Evolutionary conservation across 1,284 basidiomycete species (phyloP), one percentile per base, ranked within the genome.

Genomic region (Fereydounia khargensis): DNA sequence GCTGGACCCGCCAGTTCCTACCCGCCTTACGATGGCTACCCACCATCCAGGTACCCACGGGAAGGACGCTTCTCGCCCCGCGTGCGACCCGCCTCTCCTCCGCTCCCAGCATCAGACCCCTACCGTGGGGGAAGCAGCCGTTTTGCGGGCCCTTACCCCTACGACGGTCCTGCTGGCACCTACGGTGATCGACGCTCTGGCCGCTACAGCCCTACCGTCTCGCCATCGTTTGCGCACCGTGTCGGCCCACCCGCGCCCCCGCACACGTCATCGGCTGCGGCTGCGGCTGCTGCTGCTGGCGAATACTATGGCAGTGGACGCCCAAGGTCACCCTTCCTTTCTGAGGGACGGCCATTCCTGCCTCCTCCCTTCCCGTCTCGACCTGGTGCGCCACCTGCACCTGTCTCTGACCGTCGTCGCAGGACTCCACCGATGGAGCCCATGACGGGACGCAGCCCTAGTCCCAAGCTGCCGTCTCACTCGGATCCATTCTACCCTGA

Each of bases 21-120:
- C 6, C 5, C 33, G n/a, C n/a, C n/a, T n/a, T n/a, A n/a, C n/a
- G n/a, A n/a, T n/a, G n/a, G n/a, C n/a, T n/a, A n/a, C n/a, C 7
- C 14, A 7, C 7, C 30, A n/a, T 31, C 30, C 5, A 11, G 30
- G 7, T 31, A 48, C 14, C 13, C 36, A 10, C 34, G 32, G 6
- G 58, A 61, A n/a, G 39, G 45, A 7, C 52, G 44, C 39, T 60
- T 50, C 35, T 60, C 57, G 34, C 57, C 57, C n/a, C 57, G 49
- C n/a, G 42, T 47, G 27, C 35, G 35, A 8, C 42, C 44, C 22
- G 48, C 51, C 9, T 20, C 42, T 5, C 55, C 58, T 31, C 58
- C 58, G 1, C 50, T 48, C 5, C 35, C 58, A 4, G 39, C 30
- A 5, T 16, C 6, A 16, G 30, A 31, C 6, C 14, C 30, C 14